Conservation (phyloP, 208 protist genomes). For the Leishmania gerbilli region DNA sequence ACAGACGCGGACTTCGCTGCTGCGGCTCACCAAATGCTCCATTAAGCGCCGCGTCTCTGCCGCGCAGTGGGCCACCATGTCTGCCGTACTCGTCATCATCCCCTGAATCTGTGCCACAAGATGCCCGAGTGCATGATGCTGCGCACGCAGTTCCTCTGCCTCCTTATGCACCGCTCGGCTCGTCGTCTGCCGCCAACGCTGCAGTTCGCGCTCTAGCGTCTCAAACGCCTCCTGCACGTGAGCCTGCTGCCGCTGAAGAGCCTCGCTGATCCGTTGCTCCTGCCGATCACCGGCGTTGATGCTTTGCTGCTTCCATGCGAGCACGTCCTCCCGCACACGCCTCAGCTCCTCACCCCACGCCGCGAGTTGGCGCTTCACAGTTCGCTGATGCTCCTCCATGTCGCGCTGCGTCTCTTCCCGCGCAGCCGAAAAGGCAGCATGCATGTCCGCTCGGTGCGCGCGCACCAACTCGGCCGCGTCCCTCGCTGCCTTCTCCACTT, state of each 20-base stretch:
- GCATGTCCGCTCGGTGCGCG: slow-evolving; percentile 19
- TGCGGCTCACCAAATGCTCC: slow-evolving; percentile 47
- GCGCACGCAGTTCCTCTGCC: slow-evolving; percentile 16
- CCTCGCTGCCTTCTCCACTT: slow-evolving; percentile 19
- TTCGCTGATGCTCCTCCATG: slow-evolving; percentile 25
- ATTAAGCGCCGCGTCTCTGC: slow-evolving; percentile 49
- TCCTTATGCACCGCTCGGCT: slow-evolving; percentile 29
- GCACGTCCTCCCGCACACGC: slow-evolving; percentile 43
- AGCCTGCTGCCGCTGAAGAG: slow-evolving; percentile 50
- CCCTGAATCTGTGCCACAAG: slow-evolving; percentile 65
- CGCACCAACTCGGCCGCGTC: slow-evolving; percentile 31
- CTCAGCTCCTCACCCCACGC: slow-evolving; percentile 38
- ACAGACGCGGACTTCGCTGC: slow-evolving; percentile 61
- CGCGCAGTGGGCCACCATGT: slow-evolving; percentile 39
- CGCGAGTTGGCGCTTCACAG: slow-evolving; percentile 18
- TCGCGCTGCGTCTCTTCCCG: slow-evolving; percentile 15
- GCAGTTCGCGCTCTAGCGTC: slow-evolving; percentile 41
- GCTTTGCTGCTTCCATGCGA: slow-evolving; percentile 28
- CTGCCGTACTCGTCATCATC: slow-evolving; percentile 37
- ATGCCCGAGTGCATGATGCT: slow-evolving; percentile 39
- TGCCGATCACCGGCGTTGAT: slow-evolving; percentile 7
- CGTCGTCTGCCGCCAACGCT: slow-evolving; percentile 42
- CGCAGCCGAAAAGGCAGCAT: slow-evolving; percentile 27
- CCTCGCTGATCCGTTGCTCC: slow-evolving; percentile 52
- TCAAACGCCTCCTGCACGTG: slow-evolving; percentile 43